Base-by-base conservation (phyloP, 805 yeast species). In the Saturnispora halmiae region DNA sequence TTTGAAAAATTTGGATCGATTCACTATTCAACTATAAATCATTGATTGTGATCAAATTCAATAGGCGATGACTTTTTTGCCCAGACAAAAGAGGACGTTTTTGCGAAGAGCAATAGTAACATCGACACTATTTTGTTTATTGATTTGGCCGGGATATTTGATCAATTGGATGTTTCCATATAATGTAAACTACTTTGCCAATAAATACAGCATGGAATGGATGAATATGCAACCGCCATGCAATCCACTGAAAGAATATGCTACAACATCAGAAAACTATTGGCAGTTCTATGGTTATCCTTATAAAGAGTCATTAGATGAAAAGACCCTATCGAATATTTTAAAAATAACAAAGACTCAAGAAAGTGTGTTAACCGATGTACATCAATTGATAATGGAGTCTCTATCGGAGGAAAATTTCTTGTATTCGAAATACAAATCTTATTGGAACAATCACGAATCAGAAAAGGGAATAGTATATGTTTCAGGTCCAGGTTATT, bases 271-370 rank as follows among this genome's bases (percentile, higher is more conserved):
- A 1, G 41, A 50, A n/a, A 35, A 43, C 6, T 53, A 51, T 44
- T 58, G 58, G 59, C 62, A 58, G 34, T 54, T 52, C 40, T 59
- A 56, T 40, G 64, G 64, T 3, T 59, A 54, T 29, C 51, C 51
- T 9, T 50, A 55, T 36, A 33, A 42, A 10, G 31, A 29, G 26
- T 51, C 49, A 28, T 42, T 58, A 10, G 51, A 48, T 16, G 45
- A 47, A 24, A 44, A 49, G 2, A 45, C 43, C 14, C 45, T 58
- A 13, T 40, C 50, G 3, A 49, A 46, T 18, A 37, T 59, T 20
- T 39, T 59, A 11, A 46, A 46, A 1, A 33, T 59, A 6, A 46
- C 47, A 6, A n/a, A 45, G 2, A 41, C 37, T n/a, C 63, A 59
- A 41, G 47, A 53, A 28, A 11, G 31, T 4, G 61, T 53, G 35